Base-by-base conservation (phyloP, 164 flowering plant genomes). In the Piper longum region DNA sequence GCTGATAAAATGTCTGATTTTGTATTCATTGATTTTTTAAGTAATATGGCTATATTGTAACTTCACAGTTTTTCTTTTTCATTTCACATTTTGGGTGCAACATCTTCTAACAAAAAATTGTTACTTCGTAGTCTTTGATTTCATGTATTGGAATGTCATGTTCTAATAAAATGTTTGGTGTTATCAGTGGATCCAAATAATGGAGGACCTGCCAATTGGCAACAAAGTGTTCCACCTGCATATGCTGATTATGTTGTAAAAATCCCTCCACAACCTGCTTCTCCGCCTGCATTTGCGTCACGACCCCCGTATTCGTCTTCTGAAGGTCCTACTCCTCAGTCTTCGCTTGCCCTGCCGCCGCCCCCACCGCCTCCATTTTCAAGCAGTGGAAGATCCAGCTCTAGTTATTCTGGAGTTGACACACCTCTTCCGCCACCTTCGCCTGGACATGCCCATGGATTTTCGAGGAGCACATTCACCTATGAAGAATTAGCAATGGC, bases 401-500 rank as follows among this genome's bases (percentile, higher is more conserved):
- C 92, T 16, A 82, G 80, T 60, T 26, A 26, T 26, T 26, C 36
- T 26, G 36, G 36, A 26, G 36, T 26, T 26, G 36, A 26, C 36
- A 71, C 55, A 62, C 81, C 81, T 9, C 79, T 77, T 18, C 86
- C 85, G 43, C 92, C 97, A 17, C 85, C 87, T 7, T 78, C 95
- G 2, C 91, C 98, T 2, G 86, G 89, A 55, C 54, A 81, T 62
- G 63, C 81, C 7, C 68, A 85, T 16, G 87, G 90, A 6, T 80
- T 86, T 65, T 77, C 96, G 42, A 82, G 85, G 77, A 89, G 95
- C 74, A 78, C 88, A 51, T 92, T 92, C 69, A 79, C 87, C 3
- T 84, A 83, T 63, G 97, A 92, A 65, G 98, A 92, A 69, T 68
- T 92, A 67, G 82, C 87, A 2, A 78, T 80, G 83, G 98, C 98